Evolutionary conservation across 108 stramenopile genomes (phyloP).

Genomic region (Skeletonema costatum): DNA sequence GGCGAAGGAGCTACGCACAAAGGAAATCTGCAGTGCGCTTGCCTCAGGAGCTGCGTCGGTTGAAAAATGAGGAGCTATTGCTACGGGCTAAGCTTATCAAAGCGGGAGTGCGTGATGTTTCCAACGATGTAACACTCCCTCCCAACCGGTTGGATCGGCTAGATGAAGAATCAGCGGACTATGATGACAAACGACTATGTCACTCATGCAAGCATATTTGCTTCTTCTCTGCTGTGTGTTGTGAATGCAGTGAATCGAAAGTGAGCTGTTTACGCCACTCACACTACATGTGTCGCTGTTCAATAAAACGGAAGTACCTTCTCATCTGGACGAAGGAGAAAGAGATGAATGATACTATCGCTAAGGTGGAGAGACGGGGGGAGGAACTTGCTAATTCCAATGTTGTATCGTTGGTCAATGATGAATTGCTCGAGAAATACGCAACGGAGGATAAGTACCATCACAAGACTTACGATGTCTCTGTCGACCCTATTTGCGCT

Average conservation of each 20-base stretch:
- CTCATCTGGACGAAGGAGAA: conserved; percentile 75
- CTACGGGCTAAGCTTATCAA: conserved; percentile 61
- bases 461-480: conserved; percentile 34
- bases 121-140: conserved; percentile 64
- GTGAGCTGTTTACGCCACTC: conserved; percentile 89
- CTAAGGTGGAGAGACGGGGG: conserved; percentile 57
- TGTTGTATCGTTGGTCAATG: background rate
- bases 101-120: conserved; percentile 83
- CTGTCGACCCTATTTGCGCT: conserved; percentile 30
- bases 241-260: conserved; percentile 87
- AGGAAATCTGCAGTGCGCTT: conserved; percentile 61
- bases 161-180: conserved; percentile 86
- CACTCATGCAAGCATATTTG: conserved; percentile 91
- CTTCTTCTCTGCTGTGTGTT: conserved; percentile 94
- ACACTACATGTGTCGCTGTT: conserved; percentile 88
- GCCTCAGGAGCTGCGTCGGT: conserved; percentile 68
- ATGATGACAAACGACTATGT: conserved; percentile 92
- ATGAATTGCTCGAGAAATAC: conserved; percentile 11
- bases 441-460: conserved; percentile 14
- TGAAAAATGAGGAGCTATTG: conserved; percentile 74
- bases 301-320: conserved; percentile 69
- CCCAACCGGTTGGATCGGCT: conserved; percentile 76
- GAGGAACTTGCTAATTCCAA: conserved; percentile 43
- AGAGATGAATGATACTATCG: conserved; percentile 63
- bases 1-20: conserved; percentile 62